phyloP scores from a whole-genome alignment of 1,139 yeast species.

The Suhomyces choctaworum region DNA sequence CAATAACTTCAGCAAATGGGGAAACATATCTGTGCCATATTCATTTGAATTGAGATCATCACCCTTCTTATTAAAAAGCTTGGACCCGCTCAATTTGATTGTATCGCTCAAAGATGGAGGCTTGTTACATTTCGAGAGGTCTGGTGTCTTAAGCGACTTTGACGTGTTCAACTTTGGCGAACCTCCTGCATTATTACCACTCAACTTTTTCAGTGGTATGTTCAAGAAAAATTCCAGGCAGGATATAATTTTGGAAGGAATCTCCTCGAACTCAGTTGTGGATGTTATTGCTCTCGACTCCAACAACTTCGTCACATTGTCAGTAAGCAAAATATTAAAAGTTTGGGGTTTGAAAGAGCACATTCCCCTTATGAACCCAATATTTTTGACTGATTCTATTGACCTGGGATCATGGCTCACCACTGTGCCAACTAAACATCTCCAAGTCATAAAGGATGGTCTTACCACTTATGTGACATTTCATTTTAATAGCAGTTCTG shows the following conservation, averaged over 20 bases:
- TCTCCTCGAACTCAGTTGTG: conserved; percentile 34
- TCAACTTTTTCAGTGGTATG: conserved; percentile 36
- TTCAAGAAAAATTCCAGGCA: conserved; percentile 17
- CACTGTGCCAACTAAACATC: conserved; percentile 33
- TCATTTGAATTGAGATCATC: conserved; percentile 64
- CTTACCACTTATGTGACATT: conserved; percentile 20
- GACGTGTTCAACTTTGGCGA: conserved; percentile 58
- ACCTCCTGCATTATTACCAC: conserved; percentile 48
- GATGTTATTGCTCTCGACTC: conserved; percentile 25
- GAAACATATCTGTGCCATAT: conserved; percentile 66
- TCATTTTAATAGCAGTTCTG: conserved; percentile 16
- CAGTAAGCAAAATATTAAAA: conserved; percentile 52
- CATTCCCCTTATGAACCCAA: conserved; percentile 19
- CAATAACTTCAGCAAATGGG: conserved; percentile 51
- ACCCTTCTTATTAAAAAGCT: conserved; percentile 56
- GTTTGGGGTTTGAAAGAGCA: conserved; percentile 55
- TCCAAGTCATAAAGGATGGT: conserved; percentile 20
- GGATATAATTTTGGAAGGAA: conserved; percentile 27
- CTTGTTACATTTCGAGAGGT: conserved; percentile 51
- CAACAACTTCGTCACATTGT: conserved; percentile 23
- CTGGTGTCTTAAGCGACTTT: conserved; percentile 36
- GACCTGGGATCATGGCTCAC: conserved; percentile 31
- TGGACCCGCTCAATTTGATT: conserved; percentile 45
- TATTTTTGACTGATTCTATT: conserved; percentile 18
- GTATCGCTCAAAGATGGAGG: conserved; percentile 75